These are phyloP conservation scores for Trichosporon faecale DNA, from an alignment of 1,284 basidiomycete genomes.

Conservation along the genomic window DNA sequence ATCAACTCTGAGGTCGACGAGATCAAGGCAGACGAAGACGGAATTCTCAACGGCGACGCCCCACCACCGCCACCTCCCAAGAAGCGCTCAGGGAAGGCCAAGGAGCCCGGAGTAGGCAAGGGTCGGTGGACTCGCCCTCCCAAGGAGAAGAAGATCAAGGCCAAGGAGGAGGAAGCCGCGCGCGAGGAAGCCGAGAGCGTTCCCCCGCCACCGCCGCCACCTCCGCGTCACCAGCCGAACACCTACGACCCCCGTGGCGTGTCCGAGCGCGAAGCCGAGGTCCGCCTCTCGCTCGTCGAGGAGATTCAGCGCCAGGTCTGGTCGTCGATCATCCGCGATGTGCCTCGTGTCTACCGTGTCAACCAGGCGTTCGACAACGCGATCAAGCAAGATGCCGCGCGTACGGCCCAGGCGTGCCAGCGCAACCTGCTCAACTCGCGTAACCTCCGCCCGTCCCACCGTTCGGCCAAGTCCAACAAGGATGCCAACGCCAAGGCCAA, in stretches of 20 bases:
- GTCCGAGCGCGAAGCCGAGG: conserved; percentile 40
- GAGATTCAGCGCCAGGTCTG: conserved; percentile 82
- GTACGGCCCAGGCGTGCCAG: conserved; percentile 38
- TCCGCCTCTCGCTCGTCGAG: conserved; percentile 58
- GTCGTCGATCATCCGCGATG: conserved; percentile 78
- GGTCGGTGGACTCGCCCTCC: conserved; percentile 40
- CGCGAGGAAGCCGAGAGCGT: conserved; percentile 11
- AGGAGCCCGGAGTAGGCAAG: conserved; percentile 43
- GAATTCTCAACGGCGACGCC: conserved; percentile 23
- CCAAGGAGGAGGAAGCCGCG: conserved; percentile 30
- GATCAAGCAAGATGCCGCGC: conserved; percentile 56
- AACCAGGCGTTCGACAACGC: conserved; percentile 62
- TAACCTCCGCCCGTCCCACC: conserved; percentile 75
- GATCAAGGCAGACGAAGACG: conserved; percentile 20
- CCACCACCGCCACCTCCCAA: conserved; percentile 17
- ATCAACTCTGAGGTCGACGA: conserved; percentile 21
- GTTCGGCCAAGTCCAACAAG: conserved; percentile 79
- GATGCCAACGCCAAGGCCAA: conserved; percentile 74
- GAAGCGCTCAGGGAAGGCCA: conserved; percentile 32
- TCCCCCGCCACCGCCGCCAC: conserved; percentile 8
- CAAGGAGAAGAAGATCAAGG: conserved; percentile 32
- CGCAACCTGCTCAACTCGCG: conserved; percentile 73
- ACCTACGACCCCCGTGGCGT: conserved; percentile 41
- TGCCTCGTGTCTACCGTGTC: conserved; percentile 77
- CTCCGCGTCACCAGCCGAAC: conserved; percentile 29